Evolutionary conservation across 768 basidiomycete genomes (phyloP), one percentile per base, ranked within the genome.

Genomic region (Collybiopsis confluens): DNA sequence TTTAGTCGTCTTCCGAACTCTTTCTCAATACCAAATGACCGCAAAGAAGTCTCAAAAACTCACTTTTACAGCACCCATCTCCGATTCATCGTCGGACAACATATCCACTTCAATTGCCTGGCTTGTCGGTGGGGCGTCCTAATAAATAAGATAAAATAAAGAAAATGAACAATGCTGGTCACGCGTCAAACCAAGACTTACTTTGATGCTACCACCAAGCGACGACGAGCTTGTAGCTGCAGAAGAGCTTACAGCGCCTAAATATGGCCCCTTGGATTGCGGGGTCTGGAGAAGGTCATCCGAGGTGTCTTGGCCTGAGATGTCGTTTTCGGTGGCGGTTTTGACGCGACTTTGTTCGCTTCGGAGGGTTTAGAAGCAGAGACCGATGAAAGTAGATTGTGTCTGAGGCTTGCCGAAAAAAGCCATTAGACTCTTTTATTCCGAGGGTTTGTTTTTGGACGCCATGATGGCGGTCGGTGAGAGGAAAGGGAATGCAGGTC

Each of bases 91-190:
- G 28, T 76, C 78, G 6, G 74, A 75, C 45, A 83, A 58, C 82
- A 89, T 84, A 63, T 90, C 88, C 9, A 91, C 77, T 58, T 92
- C 88, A 54, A 90, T 79, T 26, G 80, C 74, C 54, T 91, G 88
- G 58, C 88, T 91, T 2, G 88, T 88, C 0, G 88, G 88, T 24
- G 90, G 89, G 1, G 87, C 88, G 15, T 79, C 77, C 52, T 53
- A 30, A 15, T 6, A 16, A 24, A 26, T n/a, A n/a, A n/a, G n/a
- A n/a, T n/a, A 6, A n/a, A 42, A n/a, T 23, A 42, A n/a, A 5
- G 8, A n/a, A 5, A 5, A 13, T 33, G 30, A 33, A 33, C 30
- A n/a, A 33, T 13, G 6, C 13, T 33, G 30, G 30, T 13, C 30
- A 36, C 52, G 52, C 52, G 52, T 53, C 52, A 35, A 45, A 33